Evolutionary conservation across 1,284 basidiomycete species (phyloP), one percentile per base, ranked within the genome.

Genomic region (Pseudozyma flocculosa): DNA sequence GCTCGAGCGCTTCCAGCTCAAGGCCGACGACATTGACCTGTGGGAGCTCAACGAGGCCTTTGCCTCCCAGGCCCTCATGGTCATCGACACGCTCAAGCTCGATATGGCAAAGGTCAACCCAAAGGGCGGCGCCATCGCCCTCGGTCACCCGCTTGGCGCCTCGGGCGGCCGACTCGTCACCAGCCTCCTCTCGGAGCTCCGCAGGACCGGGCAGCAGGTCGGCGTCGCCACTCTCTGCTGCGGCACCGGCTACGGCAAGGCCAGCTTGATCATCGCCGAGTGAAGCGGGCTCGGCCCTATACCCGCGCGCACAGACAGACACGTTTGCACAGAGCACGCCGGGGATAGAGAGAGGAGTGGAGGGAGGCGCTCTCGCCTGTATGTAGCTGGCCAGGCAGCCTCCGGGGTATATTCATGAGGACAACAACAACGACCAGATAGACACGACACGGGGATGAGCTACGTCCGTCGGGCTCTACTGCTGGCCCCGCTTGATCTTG

Each of bases 11-110:
- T 68, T 66, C 49, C 61, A 62, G 29, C 55, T 77, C 43, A 54
- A 42, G 32, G 55, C 58, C 15, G 48, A 60, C n/a, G 72, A 77
- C 22, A 46, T 77, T 9, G 73, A 73, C 43, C 54, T 77, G n/a
- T 77, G 61, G 60, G 75, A 77, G 54, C 46, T 77, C 43, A 77
- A 77, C 50, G 75, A 75, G 47, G 75, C 75, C 22, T 77, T 77
- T 45, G 75, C 75, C 11, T 73, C 70, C 24, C 73, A 77, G 48
- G 59, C 66, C 34, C 50, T 75, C 18, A 73, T 72, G 73, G 64
- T 62, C 26, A 63, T 71, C 47, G 72, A 71, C 38, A 62, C 62
- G 38, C 64, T 77, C 50, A 58, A 61, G 24, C 50, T 77, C 23
- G 59, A 65, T 19, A 49, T 45, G 8, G 43, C 43, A 17, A 70